Evolutionary conservation across 768 basidiomycete species (phyloP).

Genomic region (Floccularia luteovirens): DNA sequence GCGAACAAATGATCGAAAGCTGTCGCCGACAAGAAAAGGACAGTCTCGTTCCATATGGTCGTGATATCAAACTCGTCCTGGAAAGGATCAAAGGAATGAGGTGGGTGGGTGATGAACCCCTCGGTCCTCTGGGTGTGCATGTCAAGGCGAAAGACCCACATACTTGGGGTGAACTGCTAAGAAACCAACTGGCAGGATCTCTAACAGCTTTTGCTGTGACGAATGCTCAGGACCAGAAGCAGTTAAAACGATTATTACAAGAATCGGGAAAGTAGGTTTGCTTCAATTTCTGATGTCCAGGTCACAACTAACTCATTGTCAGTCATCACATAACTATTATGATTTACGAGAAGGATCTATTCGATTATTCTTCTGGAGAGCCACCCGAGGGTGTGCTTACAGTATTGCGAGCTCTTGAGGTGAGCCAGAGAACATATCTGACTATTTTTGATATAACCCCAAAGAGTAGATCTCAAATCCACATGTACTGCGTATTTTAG

Average conservation of each 20-base stretch:
- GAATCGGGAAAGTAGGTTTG: constrained; percentile 55
- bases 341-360: constrained; percentile 65
- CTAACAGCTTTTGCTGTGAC: constrained; percentile 74
- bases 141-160: constrained; percentile 66
- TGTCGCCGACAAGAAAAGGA: constrained; percentile 48
- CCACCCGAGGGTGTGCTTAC: constrained; percentile 57
- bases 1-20: constrained; percentile 40
- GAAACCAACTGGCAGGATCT: constrained; percentile 45
- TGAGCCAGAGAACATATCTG: constrained; percentile 20
- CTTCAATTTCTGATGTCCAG: constrained; percentile 3
- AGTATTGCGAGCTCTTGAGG: constrained; percentile 76
- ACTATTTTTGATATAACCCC: constrained; percentile 7
- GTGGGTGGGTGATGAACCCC: constrained; percentile 62
- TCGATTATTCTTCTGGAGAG: constrained; percentile 76
- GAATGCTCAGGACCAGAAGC: constrained; percentile 50
- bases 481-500: constrained; percentile 71
- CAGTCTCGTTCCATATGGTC: constrained; percentile 54
- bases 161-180: constrained; percentile 60
- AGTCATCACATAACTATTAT: constrained; percentile 49
- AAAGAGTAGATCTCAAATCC: constrained; percentile 57
- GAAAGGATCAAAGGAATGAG: constrained; percentile 36
- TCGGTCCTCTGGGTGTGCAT: constrained; percentile 76
- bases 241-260: constrained; percentile 49
- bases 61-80: constrained; percentile 50
- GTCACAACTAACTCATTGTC: not conserved